Evolutionary conservation across 768 basidiomycete genomes (phyloP).

Genomic region (Lentinula lateritia): DNA sequence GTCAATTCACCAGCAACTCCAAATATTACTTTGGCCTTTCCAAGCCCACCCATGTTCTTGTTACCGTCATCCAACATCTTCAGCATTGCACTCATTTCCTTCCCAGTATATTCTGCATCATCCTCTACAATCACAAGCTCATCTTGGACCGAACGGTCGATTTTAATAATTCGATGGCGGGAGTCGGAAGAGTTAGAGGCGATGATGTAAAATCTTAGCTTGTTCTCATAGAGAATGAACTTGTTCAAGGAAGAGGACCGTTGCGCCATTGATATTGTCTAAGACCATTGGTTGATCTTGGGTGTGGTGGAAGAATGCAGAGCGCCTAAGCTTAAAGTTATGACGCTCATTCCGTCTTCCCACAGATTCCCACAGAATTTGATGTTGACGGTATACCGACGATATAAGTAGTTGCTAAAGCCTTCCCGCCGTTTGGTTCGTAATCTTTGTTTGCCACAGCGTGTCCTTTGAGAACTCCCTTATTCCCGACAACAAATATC

Average conservation of each 20-base stretch:
- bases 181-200: constrained; percentile 87
- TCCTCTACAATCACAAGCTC: constrained; percentile 82
- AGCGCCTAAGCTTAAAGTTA: background rate
- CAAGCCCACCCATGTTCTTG: constrained; percentile 80
- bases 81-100: constrained; percentile 85
- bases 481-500: too few species aligned
- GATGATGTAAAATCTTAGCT: constrained; percentile 84
- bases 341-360: too few species aligned
- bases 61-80: constrained; percentile 97
- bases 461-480: too few species aligned
- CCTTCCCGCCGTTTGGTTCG: too few species aligned
- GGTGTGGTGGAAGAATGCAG: background rate
- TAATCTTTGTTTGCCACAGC: too few species aligned
- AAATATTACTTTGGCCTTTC: constrained; percentile 73
- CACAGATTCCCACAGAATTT: too few species aligned
- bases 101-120: constrained; percentile 79
- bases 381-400: too few species aligned
- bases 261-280: background rate
- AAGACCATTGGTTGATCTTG: background rate
- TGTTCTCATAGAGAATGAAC: constrained; percentile 92
- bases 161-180: constrained; percentile 86
- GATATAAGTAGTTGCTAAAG: too few species aligned
- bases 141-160: constrained; percentile 79
- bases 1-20: constrained; percentile 64
- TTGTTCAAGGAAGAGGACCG: constrained; percentile 56